Percentiles rank a stretch among this genome's conserved stretches.
These are phyloP conservation scores for Apiospora hydei DNA, from an alignment of 2,329 filamentous ascomycete genomes.

Conservation along the genomic window DNA sequence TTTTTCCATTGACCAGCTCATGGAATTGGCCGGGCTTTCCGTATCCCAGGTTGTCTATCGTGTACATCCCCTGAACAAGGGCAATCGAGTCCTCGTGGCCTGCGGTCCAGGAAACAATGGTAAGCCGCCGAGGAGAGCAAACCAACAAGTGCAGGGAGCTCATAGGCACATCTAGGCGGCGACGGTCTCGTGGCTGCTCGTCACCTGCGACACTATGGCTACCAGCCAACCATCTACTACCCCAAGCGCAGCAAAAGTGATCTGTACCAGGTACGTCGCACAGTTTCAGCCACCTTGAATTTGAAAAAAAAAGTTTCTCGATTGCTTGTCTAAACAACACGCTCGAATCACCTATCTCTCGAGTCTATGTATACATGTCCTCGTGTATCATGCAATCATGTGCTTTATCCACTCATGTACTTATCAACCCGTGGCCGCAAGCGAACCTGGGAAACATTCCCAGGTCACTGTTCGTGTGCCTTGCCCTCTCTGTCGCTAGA, in stretches of 20 bases:
- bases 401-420: neutral
- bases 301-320: neutral
- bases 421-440: neutral
- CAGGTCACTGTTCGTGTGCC: neutral
- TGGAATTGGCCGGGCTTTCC: constrained; percentile 93
- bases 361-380: constrained; percentile 17
- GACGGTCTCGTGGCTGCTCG: constrained; percentile 94
- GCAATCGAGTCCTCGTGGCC: constrained; percentile 81
- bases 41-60: constrained; percentile 92
- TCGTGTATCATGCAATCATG: constrained; percentile 1
- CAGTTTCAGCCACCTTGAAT: no score
- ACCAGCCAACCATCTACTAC: constrained; percentile 87
- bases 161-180: constrained; percentile 65
- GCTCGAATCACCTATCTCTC: neutral
- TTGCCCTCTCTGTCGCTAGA: constrained; percentile 23
- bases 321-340: neutral
- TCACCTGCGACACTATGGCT: constrained; percentile 91
- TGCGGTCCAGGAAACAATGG: constrained; percentile 85
- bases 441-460: neutral
- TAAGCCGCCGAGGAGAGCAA: constrained; percentile 37
- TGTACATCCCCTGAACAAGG: constrained; percentile 77
- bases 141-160: constrained; percentile 10
- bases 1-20: constrained; percentile 94
- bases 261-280: constrained; percentile 74
- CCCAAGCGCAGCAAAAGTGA: constrained; percentile 92